Conservation (phyloP, 108 stramenopile species). For the Cyclotella kingstonii region DNA sequence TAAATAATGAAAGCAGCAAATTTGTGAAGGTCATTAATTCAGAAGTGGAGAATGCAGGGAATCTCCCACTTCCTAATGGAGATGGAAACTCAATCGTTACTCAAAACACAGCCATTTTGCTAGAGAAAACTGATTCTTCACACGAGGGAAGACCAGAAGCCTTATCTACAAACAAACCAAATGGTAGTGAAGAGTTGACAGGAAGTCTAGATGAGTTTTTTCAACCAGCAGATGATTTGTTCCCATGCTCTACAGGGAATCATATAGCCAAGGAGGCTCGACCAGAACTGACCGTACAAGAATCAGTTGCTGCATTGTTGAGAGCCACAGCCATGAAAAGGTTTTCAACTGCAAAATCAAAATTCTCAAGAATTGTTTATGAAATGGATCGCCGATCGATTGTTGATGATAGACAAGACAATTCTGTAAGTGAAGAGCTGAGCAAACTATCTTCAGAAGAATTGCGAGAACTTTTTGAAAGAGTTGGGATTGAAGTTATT, state of each 20-base stretch:
- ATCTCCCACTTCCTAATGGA: neutral
- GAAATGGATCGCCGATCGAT: slow-evolving; percentile 24
- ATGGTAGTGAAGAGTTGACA: no score
- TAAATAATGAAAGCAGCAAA: neutral
- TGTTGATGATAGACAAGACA: neutral
- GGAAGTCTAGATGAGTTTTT: slow-evolving; percentile 42
- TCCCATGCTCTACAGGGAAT: slow-evolving; percentile 31
- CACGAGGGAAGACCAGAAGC: no score
- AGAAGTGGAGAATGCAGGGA: neutral
- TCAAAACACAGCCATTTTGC: neutral
- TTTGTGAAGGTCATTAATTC: neutral
- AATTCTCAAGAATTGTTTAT: slow-evolving; percentile 21
- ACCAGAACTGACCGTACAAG: slow-evolving; percentile 60
- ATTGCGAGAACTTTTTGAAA: slow-evolving; percentile 18
- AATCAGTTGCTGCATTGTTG: slow-evolving; percentile 49
- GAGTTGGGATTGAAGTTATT: slow-evolving; percentile 29
- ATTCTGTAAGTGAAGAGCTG: slow-evolving; percentile 12
- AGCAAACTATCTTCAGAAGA: slow-evolving; percentile 21
- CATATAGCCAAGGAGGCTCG: slow-evolving; percentile 38
- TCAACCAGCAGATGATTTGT: slow-evolving; percentile 34
- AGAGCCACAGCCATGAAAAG: slow-evolving; percentile 46
- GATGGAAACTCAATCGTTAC: no score
- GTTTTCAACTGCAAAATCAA: slow-evolving; percentile 27
- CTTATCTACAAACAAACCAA: no score
- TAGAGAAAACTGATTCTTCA: no score